A percentile compares a stretch with the other conserved stretches of the same genome.
Conservation (phyloP, 345 rosid species). For the Heritiera fomes region DNA sequence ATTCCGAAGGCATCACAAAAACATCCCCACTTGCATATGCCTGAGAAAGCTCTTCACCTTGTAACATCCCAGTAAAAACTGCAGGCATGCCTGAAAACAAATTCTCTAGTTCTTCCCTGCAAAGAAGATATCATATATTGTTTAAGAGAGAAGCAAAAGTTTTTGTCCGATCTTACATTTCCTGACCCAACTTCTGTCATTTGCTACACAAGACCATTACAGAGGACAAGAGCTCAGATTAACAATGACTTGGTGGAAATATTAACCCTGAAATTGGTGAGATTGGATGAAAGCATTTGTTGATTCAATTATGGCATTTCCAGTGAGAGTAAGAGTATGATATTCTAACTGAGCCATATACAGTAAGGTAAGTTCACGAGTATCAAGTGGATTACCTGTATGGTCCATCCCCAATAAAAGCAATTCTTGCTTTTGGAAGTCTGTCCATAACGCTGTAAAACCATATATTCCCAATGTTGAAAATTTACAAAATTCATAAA, state of each 20-base stretch:
- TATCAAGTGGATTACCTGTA: constrained; percentile 54
- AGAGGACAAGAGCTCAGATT: background rate
- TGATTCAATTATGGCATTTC: background rate
- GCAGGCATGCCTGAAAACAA: constrained; percentile 83
- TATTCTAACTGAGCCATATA: background rate
- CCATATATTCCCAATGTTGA: constrained; percentile 24
- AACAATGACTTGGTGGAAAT: background rate
- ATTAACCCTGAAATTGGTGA: background rate
- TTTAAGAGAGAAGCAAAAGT: background rate
- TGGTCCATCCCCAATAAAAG: constrained; percentile 95
- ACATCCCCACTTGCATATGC: constrained; percentile 99
- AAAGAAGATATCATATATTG: constrained; percentile 21
- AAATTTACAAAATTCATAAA: constrained; percentile 6
- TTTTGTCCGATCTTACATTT: background rate
- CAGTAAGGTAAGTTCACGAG: constrained; percentile 1
- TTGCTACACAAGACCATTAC: background rate
- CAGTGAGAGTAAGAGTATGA: background rate
- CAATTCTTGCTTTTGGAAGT: constrained; percentile 85
- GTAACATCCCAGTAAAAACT: constrained; percentile 89
- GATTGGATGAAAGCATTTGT: background rate
- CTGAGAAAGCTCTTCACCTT: constrained; percentile 90
- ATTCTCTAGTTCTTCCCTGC: constrained; percentile 85
- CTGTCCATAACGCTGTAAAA: constrained; percentile 84
- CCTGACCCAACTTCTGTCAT: background rate
- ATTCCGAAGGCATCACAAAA: constrained; percentile 95